Base-by-base conservation (phyloP, 1,284 basidiomycete species). In the Cryptococcus sp. region DNA sequence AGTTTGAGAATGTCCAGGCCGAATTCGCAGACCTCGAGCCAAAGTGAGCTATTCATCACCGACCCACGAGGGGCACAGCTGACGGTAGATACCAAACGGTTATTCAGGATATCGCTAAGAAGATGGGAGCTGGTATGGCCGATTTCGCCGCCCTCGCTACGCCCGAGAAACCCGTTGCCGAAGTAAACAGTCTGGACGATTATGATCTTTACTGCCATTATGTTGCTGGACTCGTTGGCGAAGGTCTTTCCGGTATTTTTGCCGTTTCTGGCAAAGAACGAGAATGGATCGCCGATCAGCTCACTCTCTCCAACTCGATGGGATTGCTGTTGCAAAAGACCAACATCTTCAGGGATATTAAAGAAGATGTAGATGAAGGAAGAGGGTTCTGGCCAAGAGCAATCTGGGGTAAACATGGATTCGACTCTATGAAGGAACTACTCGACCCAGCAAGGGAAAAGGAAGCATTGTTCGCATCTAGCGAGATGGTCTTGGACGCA, bases 141-240 rank as follows among this genome's bases (percentile, higher is more conserved):
- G 90, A 94, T 74, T 98, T 88, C 70, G 85, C 88, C 2, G 87
- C 91, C 66, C 83, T 86, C 62, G 85, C 89, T 4, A 86, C 84
- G 1, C 82, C 82, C 13, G 83, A 84, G 3, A 80, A 82, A 47
- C 78, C 81, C 41, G 81, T 85, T 47, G 87, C 86, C 68, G 77
- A 76, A 56, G 79, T 93, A 54, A 80, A 83, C 52, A 84, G 85
- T 10, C 77, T 90, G 57, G 78, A 82, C 43, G 91, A 97, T 63
- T 97, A 94, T 75, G 91, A 98, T 73, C 81, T 98, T 11, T 98
- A 99, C 78, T 98, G 96, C 72, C 94, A 99, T 76, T 98, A 96
- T 73, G 96, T 98, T 57, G 96, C 94, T 2, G 96, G 94, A 2
- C 84, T 98, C 52, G 94, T 98, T 56, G 96, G 94, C 48, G 96